Evolutionary conservation across 106 monocot genomes (phyloP).

Genomic region (Acorus gramineus): DNA sequence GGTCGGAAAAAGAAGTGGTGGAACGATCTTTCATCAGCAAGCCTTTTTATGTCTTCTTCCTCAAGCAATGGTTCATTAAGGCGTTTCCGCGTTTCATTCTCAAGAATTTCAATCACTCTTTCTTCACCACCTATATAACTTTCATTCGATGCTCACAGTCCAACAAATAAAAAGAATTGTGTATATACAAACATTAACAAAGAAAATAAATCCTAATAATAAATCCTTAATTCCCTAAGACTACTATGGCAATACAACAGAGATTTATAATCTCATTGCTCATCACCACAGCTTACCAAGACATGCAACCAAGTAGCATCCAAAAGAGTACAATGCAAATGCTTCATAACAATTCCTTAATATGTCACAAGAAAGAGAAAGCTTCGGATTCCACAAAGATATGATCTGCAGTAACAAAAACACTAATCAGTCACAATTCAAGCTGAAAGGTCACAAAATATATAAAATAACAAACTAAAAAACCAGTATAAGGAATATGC

Average conservation of each 20-base stretch:
- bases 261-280: neutral
- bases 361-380: slow-evolving; percentile 70
- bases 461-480: too few relatives aligned
- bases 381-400: slow-evolving; percentile 57
- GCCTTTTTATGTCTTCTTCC: slow-evolving; percentile 24
- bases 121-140: slow-evolving; percentile 46
- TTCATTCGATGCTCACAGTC: too few relatives aligned
- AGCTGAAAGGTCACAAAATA: too few relatives aligned
- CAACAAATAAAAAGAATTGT: too few relatives aligned
- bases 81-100: slow-evolving; percentile 24
- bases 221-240: too few relatives aligned
- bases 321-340: slow-evolving; percentile 69
- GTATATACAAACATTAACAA: too few relatives aligned
- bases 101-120: slow-evolving; percentile 47
- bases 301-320: slow-evolving; percentile 65
- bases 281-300: slow-evolving; percentile 35
- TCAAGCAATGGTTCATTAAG: slow-evolving; percentile 37
- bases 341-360: slow-evolving; percentile 88
- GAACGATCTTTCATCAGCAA: slow-evolving; percentile 12
- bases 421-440: neutral
- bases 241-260: too few relatives aligned
- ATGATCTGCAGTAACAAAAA: slow-evolving; percentile 39
- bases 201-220: too few relatives aligned
- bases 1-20: slow-evolving; percentile 52
- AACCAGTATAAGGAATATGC: too few relatives aligned